Conservation (phyloP, 75 land plant species). For the Picea glauca region DNA sequence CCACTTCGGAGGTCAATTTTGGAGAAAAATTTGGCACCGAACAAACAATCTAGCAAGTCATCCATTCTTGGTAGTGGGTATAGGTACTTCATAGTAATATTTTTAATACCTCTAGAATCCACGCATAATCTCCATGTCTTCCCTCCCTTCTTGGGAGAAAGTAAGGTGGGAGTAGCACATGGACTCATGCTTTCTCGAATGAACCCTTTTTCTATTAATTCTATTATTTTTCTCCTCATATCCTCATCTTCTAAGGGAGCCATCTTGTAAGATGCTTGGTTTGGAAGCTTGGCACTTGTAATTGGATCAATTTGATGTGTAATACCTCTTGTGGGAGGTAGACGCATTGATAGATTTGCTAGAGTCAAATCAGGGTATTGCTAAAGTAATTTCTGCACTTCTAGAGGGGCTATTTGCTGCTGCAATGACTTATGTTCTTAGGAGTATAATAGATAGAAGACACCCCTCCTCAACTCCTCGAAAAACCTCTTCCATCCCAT, state of each 20-base stretch:
- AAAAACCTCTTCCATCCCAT: no score
- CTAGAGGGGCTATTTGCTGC: no score
- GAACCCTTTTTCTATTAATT: neutral
- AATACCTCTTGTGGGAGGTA: no score
- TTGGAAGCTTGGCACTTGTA: no score
- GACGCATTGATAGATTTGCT: no score
- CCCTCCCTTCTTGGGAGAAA: neutral
- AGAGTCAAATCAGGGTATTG: no score
- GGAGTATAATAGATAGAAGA: no score
- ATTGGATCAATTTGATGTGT: no score
- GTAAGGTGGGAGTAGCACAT: neutral
- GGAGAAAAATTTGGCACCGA: neutral
- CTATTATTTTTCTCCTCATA: neutral
- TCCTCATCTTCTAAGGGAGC: neutral
- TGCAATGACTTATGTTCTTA: no score
- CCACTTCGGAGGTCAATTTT: constrained; percentile 1
- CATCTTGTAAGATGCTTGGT: neutral
- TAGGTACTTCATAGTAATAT: constrained; percentile 12
- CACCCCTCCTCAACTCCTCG: no score
- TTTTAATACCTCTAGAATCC: constrained; percentile 7
- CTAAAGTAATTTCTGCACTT: no score
- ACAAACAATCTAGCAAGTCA: constrained; percentile 1
- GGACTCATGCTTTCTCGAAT: neutral
- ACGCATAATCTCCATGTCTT: constrained; percentile 1
- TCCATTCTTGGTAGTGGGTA: constrained; percentile 6